phyloP scores from a whole-genome alignment of 805 yeast genomes.

The Lipomyces oligophaga region DNA sequence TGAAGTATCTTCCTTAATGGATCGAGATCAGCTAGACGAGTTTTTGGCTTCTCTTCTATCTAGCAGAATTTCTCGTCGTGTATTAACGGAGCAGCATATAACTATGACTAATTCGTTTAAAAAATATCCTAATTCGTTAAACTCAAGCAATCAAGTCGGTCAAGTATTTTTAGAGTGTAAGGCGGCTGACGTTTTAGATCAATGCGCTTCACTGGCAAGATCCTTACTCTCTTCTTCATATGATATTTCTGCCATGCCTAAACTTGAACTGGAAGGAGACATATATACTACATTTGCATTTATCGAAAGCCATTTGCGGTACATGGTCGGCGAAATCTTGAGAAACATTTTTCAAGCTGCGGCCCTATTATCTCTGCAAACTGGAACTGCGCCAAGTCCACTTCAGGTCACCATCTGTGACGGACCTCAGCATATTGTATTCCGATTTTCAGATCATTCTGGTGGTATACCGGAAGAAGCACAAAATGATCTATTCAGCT shows the following conservation, averaged over 20 bases:
- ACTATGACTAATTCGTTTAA: constrained; percentile 64
- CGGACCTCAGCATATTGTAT: constrained; percentile 61
- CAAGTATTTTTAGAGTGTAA: constrained; percentile 79
- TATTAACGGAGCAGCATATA: constrained; percentile 87
- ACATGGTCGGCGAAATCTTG: constrained; percentile 79
- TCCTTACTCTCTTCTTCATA: constrained; percentile 50
- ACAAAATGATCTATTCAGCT: constrained; percentile 74
- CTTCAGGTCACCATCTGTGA: constrained; percentile 72
- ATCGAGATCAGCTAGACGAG: constrained; percentile 61
- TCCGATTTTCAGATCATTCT: constrained; percentile 83
- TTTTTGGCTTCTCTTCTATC: constrained; percentile 75
- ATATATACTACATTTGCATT: constrained; percentile 65
- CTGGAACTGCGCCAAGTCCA: constrained; percentile 39
- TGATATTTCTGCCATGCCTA: constrained; percentile 64
- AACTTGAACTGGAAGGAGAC: constrained; percentile 71
- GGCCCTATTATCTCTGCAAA: constrained; percentile 45
- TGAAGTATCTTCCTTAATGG: constrained; percentile 59
- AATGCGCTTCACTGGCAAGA: constrained; percentile 52
- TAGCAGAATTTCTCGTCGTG: constrained; percentile 75
- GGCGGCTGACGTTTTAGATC: constrained; percentile 60
- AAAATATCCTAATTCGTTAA: constrained; percentile 45
- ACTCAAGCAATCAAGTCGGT: constrained; percentile 45
- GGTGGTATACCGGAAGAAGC: constrained; percentile 72
- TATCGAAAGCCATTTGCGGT: constrained; percentile 80
- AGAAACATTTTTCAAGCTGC: constrained; percentile 85